Evolutionary conservation across 306 rosid species (phyloP), one percentile per base, ranked within the genome.

Genomic region (Calophaca sinica): DNA sequence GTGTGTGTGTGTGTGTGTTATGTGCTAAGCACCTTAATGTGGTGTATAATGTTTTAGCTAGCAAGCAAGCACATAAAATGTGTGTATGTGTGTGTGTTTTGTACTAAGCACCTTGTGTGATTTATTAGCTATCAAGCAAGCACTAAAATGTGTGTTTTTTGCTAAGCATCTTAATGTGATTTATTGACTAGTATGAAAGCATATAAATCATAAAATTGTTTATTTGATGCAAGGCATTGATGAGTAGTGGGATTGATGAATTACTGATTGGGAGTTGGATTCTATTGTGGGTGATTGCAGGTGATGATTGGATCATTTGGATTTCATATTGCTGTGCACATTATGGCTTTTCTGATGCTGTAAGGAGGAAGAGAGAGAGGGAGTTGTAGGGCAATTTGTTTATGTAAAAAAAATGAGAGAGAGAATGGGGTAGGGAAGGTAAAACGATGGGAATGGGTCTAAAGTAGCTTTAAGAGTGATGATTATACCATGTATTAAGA

Each of bases 381-480:
- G 67, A 45, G 46, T 45, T 82, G 58, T 74, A 44, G 71, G 28
- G 78, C 14, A 49, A 52, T 20, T 20, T 20, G 26, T 58, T 58
- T 80, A 63, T 73, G 85, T 60, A 78, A 64, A 81, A 66, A 68
- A 52, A 20, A 1, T 0, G 26, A 35, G 61, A 14, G 26, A 41
- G 73, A 29, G 53, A 58, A 48, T 46, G 66, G 68, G 82, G 61
- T 51, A 61, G 75, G 61, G 31, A 9, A n/a, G 71, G 79, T 57
- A 48, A 76, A 6, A 36, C 31, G 59, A 54, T 71, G 52, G 52
- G 54, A 53, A 60, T 45, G 80, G 63, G 67, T 79, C 83, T 67
- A 88, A 86, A 86, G 93, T 83, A 86, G 90, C 89, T 88, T 86
- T 84, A 83, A 86, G 82, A 71, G 83, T 80, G 85, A 82, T 88